These are phyloP conservation scores for Kazachstania sp. DNA, from an alignment of 1,139 yeast genomes.

Conservation along the genomic window DNA sequence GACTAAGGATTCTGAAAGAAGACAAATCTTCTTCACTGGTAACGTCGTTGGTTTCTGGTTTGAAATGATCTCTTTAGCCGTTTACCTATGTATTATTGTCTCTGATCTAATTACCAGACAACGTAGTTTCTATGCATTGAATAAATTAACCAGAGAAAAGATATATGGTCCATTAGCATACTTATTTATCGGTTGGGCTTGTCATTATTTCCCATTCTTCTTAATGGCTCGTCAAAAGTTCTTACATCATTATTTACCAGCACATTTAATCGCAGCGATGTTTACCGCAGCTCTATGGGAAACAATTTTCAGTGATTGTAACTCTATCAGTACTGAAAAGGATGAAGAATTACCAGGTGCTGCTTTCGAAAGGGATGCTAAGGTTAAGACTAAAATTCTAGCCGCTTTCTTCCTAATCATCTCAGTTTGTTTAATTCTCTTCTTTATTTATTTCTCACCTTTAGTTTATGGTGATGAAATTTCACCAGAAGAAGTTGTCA, in stretches of 20 bases:
- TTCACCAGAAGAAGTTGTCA: conserved; percentile 52
- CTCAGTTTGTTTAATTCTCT: conserved; percentile 45
- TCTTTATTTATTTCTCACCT: conserved; percentile 73
- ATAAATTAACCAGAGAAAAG: conserved; percentile 57
- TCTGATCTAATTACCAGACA: conserved; percentile 76
- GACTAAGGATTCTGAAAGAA: conserved; percentile 59
- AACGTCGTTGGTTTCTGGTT: conserved; percentile 91
- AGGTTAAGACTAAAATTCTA: conserved; percentile 24
- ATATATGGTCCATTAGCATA: conserved; percentile 77
- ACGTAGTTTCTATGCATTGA: conserved; percentile 55
- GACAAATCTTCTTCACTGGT: conserved; percentile 85
- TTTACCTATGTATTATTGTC: conserved; percentile 51
- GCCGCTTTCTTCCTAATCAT: conserved; percentile 36
- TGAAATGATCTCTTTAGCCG: conserved; percentile 59
- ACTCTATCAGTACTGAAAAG: conserved; percentile 26
- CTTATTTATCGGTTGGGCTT: conserved; percentile 77
- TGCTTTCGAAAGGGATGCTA: conserved; percentile 18
- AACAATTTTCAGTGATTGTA: conserved; percentile 60
- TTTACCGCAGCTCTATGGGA: conserved; percentile 79
- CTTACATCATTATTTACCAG: conserved; percentile 93
- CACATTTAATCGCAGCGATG: conserved; percentile 82
- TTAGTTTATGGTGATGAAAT: conserved; percentile 76
- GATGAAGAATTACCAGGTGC: conserved; percentile 28
- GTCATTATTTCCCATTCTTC: conserved; percentile 86
- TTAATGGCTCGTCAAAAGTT: conserved; percentile 90